Evolutionary conservation across 1,284 basidiomycete genomes (phyloP), one percentile per base, ranked within the genome.

Genomic region (Moniliella sp.): DNA sequence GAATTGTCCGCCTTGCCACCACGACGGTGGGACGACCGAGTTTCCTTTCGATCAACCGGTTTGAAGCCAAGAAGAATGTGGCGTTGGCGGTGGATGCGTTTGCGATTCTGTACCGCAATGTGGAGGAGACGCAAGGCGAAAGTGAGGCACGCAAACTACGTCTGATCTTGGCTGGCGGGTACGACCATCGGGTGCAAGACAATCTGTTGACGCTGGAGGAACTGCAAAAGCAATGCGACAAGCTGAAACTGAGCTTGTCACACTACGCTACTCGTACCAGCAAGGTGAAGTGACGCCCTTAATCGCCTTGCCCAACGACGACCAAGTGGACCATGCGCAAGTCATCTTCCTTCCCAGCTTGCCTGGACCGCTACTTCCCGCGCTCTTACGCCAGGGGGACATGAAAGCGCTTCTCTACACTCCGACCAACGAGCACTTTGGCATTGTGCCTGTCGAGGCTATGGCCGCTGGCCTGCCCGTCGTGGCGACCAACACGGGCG

Each of bases 371-470:
- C 31, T 57, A 9, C 46, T 58, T 25, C 44, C 45, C 25, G 39
- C 47, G 9, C 39, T 57, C 4, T 35, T 58, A 28, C 36, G 42
- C 10, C 41, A 45, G 30, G 31, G 33, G 3, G 18, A 29, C 13
- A 43, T 43, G 8, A 34, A 34, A 4, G 47, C 40, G 4, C 66
- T 97, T 0, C 68, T 94, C 3, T 97, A 97, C 61, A 97, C 91
- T 0, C 88, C 91, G 0, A 67, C 72, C 1, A 86, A 91, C 60
- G 88, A 97, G 56, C 88, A 97, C 61, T 91, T 97, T 56, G 88
- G 88, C 1, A 94, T 97, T 46, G 86, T 79, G 0, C 88, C 88
- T 0, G 71, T 94, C 4, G 91, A 97, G 61, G 86, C 74, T 0
- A 93, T 94, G 83, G 71, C 75, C 2, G 84, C 78, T 40, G 80